Conservation (phyloP, 78 protist species). For the Monosiga brevicollis region DNA sequence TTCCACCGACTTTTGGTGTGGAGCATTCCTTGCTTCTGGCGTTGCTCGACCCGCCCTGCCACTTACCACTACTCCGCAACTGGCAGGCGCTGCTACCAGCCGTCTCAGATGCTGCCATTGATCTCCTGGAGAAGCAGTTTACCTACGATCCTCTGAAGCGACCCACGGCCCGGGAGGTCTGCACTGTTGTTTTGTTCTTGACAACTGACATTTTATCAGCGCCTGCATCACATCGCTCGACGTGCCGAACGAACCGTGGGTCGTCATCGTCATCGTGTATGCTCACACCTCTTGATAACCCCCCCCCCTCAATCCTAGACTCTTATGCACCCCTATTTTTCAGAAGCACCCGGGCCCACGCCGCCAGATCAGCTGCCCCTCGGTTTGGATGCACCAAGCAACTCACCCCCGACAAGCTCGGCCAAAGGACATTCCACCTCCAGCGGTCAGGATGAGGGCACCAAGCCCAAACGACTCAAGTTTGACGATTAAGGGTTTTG, state of each 20-base stretch:
- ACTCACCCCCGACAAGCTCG: too few relatives aligned
- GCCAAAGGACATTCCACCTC: too few relatives aligned
- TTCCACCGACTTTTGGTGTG: neutral
- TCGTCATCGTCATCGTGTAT: neutral
- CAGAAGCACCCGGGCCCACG: neutral
- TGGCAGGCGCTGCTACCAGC: neutral
- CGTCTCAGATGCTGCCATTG: neutral
- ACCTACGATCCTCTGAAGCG: neutral
- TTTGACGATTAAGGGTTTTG: too few relatives aligned
- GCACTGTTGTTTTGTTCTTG: neutral
- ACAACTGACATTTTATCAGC: neutral
- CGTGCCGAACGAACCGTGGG: neutral
- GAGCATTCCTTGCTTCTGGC: neutral
- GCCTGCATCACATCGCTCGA: too few relatives aligned
- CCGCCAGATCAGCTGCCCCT: neutral
- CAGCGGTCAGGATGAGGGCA: too few relatives aligned
- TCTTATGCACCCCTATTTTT: neutral
- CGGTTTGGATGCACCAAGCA: too few relatives aligned
- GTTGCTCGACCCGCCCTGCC: neutral
- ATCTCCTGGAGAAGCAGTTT: neutral
- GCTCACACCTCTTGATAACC: neutral
- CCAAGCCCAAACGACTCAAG: too few relatives aligned
- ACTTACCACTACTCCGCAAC: neutral
- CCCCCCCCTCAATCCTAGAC: neutral
- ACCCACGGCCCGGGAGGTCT: neutral